Evolutionary conservation across 1,284 basidiomycete genomes (phyloP), one percentile per base, ranked within the genome.

Genomic region (Trametes pubescens): DNA sequence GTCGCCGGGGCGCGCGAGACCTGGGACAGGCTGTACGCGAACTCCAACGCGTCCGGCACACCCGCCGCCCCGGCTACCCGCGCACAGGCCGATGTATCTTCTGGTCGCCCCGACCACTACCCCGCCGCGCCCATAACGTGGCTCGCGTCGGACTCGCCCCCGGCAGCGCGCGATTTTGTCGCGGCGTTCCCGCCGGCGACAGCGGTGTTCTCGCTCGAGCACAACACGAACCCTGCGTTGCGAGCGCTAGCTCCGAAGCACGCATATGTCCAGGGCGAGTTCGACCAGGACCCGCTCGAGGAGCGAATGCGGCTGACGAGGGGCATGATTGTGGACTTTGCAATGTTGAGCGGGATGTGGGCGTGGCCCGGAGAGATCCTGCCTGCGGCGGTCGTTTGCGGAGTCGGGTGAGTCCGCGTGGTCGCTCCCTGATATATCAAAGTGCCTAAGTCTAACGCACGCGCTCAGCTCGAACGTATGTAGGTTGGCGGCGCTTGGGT

Each of bases 281-380:
- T 89, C 69, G 73, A 80, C 57, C 65, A 70, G 48, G 70, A 86
- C 37, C 70, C 75, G 16, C 66, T 76, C 16, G 77, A 76, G 49
- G 79, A 81, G 57, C 77, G 87, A 56, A 74, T 83, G 11, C 69
- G 71, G 29, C 78, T 84, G 34, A 90, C 88, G 21, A 79, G 79
- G 52, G 89, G 89, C 1, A 84, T 87, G 79, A 73, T 91, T 54
- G 84, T 91, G 2, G 89, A 91, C 73, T 82, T 90, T 67, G 88
- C 88, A 18, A 68, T 89, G 69, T 56, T 88, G 21, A 84, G 82
- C 65, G 88, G 87, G 18, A 70, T 86, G 51, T 91, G 89, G 89
- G 75, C 78, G 13, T 76, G 74, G 65, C 73, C 78, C 4, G 77
- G 76, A n/a, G 81, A 84, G 22, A 72, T 82, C 7, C 72, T 75